These are phyloP conservation scores for Zygosaccharomyces sapae DNA, from an alignment of 1,139 yeast species.

Conservation along the genomic window DNA sequence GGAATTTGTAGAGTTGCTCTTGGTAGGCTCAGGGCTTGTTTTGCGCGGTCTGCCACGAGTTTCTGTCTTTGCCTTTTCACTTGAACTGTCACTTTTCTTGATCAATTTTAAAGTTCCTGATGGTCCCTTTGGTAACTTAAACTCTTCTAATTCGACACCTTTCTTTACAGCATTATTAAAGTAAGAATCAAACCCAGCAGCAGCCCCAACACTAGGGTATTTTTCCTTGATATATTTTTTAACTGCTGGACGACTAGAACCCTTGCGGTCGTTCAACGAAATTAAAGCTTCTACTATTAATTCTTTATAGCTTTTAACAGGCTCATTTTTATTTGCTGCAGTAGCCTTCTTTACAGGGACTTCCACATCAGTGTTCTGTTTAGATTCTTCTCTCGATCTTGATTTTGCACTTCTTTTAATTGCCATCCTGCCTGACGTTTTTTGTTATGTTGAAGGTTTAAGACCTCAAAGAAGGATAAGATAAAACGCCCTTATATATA, in stretches of 20 bases:
- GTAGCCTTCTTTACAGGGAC: background rate
- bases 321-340: constrained; percentile 6
- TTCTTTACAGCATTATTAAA: constrained; percentile 78
- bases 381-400: background rate
- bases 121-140: constrained; percentile 79
- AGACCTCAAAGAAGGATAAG: background rate
- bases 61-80: constrained; percentile 15
- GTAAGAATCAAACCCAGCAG: constrained; percentile 64
- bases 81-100: constrained; percentile 30
- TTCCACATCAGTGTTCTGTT: background rate
- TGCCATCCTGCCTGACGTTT: background rate
- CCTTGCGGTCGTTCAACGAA: constrained; percentile 74
- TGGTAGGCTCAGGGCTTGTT: no score
- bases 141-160: constrained; percentile 74
- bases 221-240: constrained; percentile 59
- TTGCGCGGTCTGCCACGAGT: no score
- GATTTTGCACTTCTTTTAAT: background rate
- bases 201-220: constrained; percentile 47
- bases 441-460: background rate
- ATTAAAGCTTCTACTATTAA: constrained; percentile 73
- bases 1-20: background rate
- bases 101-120: constrained; percentile 41
- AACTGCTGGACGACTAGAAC: constrained; percentile 77
- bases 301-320: constrained; percentile 43
- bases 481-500: no score